Conservation (phyloP, 2,329 filamentous ascomycete species). For the Monosporascus sp. region DNA sequence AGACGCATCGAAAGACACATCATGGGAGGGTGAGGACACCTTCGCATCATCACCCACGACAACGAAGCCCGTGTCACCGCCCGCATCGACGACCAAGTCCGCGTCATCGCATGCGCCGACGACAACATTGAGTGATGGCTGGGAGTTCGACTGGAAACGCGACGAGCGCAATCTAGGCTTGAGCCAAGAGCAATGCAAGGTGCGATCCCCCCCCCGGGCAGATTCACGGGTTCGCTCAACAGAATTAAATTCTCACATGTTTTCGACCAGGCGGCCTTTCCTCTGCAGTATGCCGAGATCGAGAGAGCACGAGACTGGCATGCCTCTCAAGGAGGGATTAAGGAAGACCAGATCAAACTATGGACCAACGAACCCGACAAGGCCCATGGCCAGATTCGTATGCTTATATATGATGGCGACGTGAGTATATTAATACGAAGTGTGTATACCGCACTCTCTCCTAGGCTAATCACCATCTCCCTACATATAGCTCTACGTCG, state of each 20-base stretch:
- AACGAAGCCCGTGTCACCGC: not conserved
- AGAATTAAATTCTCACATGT: not conserved
- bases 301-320: slow-evolving; percentile 12
- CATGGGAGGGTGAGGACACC: too few species aligned
- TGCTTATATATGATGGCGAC: slow-evolving; percentile 28
- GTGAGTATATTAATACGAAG: not conserved
- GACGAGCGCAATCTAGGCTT: slow-evolving; percentile 20
- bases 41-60: too few species aligned
- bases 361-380: slow-evolving; percentile 14
- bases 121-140: not conserved
- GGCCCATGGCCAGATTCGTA: slow-evolving; percentile 24
- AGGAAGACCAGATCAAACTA: slow-evolving; percentile 12
- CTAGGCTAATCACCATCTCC: not conserved
- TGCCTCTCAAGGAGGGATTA: slow-evolving; percentile 3
- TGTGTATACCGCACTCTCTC: not conserved
- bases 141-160: slow-evolving; percentile 4
- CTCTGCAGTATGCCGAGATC: slow-evolving; percentile 19
- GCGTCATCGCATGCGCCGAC: not conserved
- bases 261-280: slow-evolving; percentile 13
- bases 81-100: not conserved
- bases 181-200: slow-evolving; percentile 16
- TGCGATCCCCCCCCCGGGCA: not conserved
- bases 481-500: not conserved
- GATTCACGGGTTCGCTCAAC: not conserved
- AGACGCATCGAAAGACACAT: not conserved